These are phyloP conservation scores for Fonsecaea pugnacius DNA, from an alignment of 2,329 filamentous ascomycete genomes.

Conservation along the genomic window DNA sequence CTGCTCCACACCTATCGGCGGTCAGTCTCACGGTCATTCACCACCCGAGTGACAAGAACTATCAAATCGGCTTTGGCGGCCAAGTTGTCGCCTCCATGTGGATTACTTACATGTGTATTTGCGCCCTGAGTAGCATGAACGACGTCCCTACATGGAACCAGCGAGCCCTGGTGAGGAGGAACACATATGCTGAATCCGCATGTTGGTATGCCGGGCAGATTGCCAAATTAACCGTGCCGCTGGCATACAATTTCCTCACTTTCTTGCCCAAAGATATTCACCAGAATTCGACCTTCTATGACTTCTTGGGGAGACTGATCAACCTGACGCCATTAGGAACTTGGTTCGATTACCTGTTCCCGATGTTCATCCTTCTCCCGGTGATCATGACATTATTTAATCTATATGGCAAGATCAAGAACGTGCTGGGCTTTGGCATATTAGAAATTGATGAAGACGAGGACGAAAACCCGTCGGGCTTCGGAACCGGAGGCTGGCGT, in stretches of 20 bases:
- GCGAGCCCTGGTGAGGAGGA: slow-evolving; percentile 82
- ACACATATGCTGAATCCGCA: slow-evolving; percentile 89
- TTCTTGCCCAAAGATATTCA: slow-evolving; percentile 77
- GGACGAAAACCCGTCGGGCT: slow-evolving; percentile 63
- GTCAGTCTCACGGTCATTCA: slow-evolving; percentile 64
- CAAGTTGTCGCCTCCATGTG: slow-evolving; percentile 83
- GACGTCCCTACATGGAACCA: slow-evolving; percentile 98
- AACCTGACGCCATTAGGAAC: slow-evolving; percentile 79
- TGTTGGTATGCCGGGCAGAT: slow-evolving; percentile 96
- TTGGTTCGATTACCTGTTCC: slow-evolving; percentile 87
- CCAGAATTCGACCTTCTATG: slow-evolving; percentile 78
- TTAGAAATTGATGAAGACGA: slow-evolving; percentile 75
- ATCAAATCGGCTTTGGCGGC: slow-evolving; percentile 80
- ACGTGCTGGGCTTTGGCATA: slow-evolving; percentile 76
- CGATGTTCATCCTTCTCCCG: slow-evolving; percentile 82
- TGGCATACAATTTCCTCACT: slow-evolving; percentile 96
- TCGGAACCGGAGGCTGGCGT: slow-evolving; percentile 82
- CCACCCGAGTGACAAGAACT: slow-evolving; percentile 71
- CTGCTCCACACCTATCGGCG: slow-evolving; percentile 74
- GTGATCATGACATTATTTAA: slow-evolving; percentile 86
- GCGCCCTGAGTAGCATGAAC: slow-evolving; percentile 82
- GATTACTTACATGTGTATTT: slow-evolving; percentile 95
- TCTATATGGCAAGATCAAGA: slow-evolving; percentile 80
- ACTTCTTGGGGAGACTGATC: slow-evolving; percentile 81
- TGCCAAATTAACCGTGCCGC: slow-evolving; percentile 86